phyloP scores from a whole-genome alignment of 1,139 yeast genomes.

The Magnusiomyces tetraspermus region DNA sequence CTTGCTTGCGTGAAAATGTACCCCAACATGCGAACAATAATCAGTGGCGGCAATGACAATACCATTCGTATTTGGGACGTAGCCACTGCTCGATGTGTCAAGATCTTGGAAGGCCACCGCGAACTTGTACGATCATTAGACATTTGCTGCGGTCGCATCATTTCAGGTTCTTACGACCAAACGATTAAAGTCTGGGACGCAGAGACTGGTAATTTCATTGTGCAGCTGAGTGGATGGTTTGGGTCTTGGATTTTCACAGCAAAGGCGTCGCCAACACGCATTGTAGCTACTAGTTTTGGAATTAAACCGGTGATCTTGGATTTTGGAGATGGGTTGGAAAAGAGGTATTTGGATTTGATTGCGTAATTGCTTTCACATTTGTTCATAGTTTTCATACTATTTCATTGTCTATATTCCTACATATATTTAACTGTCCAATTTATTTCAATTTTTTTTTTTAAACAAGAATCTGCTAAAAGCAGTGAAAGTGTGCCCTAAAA shows the following conservation, averaged over 20 bases:
- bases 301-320: conserved; percentile 30
- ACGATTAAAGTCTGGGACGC: conserved; percentile 33
- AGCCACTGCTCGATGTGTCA: conserved; percentile 24
- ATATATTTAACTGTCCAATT: too few relatives aligned
- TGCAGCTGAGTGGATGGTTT: conserved; percentile 27
- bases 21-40: conserved; percentile 20
- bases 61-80: conserved; percentile 31
- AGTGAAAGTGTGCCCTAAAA: too few relatives aligned
- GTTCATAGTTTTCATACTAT: neutral
- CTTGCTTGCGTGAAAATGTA: conserved; percentile 31
- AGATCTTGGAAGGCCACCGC: conserved; percentile 27
- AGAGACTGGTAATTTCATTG: conserved; percentile 23
- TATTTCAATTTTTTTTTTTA: too few relatives aligned
- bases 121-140: conserved; percentile 29
- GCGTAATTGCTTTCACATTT: neutral
- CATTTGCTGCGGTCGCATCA: conserved; percentile 22
- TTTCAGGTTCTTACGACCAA: conserved; percentile 34
- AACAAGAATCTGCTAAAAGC: too few relatives aligned
- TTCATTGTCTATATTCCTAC: too few relatives aligned
- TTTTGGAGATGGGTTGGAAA: conserved; percentile 26
- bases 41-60: conserved; percentile 34
- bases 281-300: conserved; percentile 31
- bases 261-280: conserved; percentile 25
- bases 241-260: conserved; percentile 33
- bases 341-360: conserved; percentile 20